These are phyloP conservation scores for Diaporthe capsici DNA, from an alignment of 2,329 filamentous ascomycete species.

Conservation along the genomic window DNA sequence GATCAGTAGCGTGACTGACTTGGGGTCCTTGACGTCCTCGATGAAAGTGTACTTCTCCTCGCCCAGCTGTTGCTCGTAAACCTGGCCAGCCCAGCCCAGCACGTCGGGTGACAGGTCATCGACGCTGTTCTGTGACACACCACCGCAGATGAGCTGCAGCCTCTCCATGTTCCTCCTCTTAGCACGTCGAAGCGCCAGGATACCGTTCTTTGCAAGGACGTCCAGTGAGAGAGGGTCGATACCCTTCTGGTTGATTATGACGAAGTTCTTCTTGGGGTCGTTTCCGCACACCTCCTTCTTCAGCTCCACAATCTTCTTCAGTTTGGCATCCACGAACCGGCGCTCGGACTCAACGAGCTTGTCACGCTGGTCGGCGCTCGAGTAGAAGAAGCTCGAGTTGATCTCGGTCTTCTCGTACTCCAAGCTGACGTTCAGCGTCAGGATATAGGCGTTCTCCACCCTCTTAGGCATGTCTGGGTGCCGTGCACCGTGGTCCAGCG, in stretches of 20 bases:
- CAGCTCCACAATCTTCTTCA: constrained; percentile 96
- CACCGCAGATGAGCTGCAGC: constrained; percentile 93
- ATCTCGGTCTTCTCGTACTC: constrained; percentile 99
- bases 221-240: constrained; percentile 97
- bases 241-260: constrained; percentile 99
- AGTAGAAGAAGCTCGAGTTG: constrained; percentile 99
- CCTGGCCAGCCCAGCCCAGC: constrained; percentile 94
- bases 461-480: constrained; percentile 99
- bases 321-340: constrained; percentile 93
- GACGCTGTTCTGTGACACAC: constrained; percentile 93
- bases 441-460: constrained; percentile 93
- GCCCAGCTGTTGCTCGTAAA: constrained; percentile 97
- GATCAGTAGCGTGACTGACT: constrained; percentile 97
- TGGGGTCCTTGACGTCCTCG: constrained; percentile 98
- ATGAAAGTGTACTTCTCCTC: constrained; percentile 99
- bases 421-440: constrained; percentile 95
- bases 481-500: constrained; percentile 93
- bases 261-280: constrained; percentile 94
- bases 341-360: constrained; percentile 98
- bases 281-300: constrained; percentile 98
- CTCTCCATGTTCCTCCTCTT: constrained; percentile 99
- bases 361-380: constrained; percentile 94
- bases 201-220: constrained; percentile 97
- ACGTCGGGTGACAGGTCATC: constrained; percentile 91
- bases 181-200: constrained; percentile 91